Evolutionary conservation across 108 stramenopile genomes (phyloP).

Genomic region (Skeletonema costatum): DNA sequence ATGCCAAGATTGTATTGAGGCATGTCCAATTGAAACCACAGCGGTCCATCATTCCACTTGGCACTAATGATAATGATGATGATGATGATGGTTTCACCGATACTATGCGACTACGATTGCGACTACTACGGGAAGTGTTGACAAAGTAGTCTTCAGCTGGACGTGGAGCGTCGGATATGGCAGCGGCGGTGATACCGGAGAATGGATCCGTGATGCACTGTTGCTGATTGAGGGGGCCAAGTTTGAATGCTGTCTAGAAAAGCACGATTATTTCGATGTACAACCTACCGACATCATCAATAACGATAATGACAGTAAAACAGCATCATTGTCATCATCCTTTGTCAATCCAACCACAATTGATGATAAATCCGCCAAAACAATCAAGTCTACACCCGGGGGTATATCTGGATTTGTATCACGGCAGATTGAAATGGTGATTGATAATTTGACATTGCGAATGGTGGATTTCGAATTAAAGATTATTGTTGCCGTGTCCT

Average conservation of each 20-base stretch:
- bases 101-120: slow-evolving; percentile 14
- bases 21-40: slow-evolving; percentile 27
- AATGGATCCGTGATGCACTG: slow-evolving; percentile 39
- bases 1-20: slow-evolving; percentile 42
- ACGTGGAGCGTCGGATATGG: slow-evolving; percentile 19
- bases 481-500: not conserved
- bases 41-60: slow-evolving; percentile 2
- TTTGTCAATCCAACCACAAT: slow-evolving; percentile 28
- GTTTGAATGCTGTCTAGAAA: slow-evolving; percentile 14
- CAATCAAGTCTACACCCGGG: slow-evolving; percentile 16
- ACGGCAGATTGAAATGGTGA: slow-evolving; percentile 39
- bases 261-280: not conserved
- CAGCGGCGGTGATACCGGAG: not conserved
- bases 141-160: slow-evolving; percentile 37
- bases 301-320: not conserved
- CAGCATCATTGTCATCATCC: not conserved
- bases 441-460: slow-evolving; percentile 33
- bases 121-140: slow-evolving; percentile 26
- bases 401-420: slow-evolving; percentile 33
- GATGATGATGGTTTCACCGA: too few species aligned
- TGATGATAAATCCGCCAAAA: slow-evolving; percentile 4
- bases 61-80: not conserved
- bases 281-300: not conserved
- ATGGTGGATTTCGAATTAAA: slow-evolving; percentile 21
- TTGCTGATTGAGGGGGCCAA: slow-evolving; percentile 34